Base-by-base conservation (phyloP, 148 eudicot genomes). In the Vaccinium darrowii region DNA sequence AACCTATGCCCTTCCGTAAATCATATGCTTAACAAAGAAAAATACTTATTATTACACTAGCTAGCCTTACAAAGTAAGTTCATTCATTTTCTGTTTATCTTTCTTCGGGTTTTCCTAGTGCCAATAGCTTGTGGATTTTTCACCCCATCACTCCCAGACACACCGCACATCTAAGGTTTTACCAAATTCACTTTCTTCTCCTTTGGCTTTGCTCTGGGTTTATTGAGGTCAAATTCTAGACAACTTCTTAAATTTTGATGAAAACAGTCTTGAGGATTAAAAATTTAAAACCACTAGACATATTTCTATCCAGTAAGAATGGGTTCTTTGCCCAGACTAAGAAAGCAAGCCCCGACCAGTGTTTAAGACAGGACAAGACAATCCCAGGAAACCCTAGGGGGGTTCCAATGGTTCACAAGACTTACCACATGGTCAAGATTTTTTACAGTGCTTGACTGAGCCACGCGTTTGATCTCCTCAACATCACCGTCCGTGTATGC, bases 401-500 rank as follows among this genome's bases (percentile, higher is more conserved):
- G 14, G n/a, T 72, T 60, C 49, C 75, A 81, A 39, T 21, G 79
- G 75, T 84, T 82, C 33, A 50, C 52, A 81, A 75, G 75, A 84
- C 79, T 86, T 83, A 95, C 94, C 88, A 89, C 84, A 75, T 90
- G 90, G 80, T 95, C 98, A 78, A 95, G 92, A 89, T 93, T 90
- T 78, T 93, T 91, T 77, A 95, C 57, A 27, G 86, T 87, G 87
- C 92, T 90, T 7, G 97, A 92, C 77, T 91, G 92, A 54, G 91
- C 92, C 19, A 91, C 84, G 36, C 90, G 91, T 84, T 93, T 90
- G 53, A 94, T 90, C 87, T 94, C 98, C 87, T 95, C 95, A 83
- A 86, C 87, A 76, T 95, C 95, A 49, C 94, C 95, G 30, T 92
- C 94, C 4, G 85, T 88, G 82, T 94, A 95, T 58, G 97, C 97